A percentile compares a stretch with the other conserved stretches of the same genome.
Conservation (phyloP, 129 eudicot genomes). For the Pulicaria dysenterica region DNA sequence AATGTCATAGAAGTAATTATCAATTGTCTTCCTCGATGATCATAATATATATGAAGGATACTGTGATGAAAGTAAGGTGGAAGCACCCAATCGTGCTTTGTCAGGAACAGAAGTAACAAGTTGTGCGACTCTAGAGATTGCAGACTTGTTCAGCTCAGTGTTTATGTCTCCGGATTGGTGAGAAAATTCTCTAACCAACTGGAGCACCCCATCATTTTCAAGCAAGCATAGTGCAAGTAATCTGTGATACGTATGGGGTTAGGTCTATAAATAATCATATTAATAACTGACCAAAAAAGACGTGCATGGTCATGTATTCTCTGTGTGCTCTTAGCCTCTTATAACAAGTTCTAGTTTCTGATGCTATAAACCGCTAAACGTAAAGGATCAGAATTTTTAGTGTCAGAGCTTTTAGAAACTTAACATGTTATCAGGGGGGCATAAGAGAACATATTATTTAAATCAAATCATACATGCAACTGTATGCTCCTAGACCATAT, state of each 20-base stretch:
- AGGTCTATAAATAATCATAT: not conserved
- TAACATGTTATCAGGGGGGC: too few species aligned
- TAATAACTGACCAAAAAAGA: not conserved
- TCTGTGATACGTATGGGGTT: slow-evolving; percentile 39
- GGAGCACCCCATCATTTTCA: slow-evolving; percentile 68
- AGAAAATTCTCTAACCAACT: slow-evolving; percentile 56
- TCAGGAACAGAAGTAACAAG: slow-evolving; percentile 89
- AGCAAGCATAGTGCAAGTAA: slow-evolving; percentile 75
- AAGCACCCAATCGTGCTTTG: slow-evolving; percentile 71
- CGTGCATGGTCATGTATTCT: not conserved
- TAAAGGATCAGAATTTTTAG: too few species aligned
- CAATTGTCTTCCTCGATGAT: slow-evolving; percentile 12
- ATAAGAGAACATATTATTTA: too few species aligned
- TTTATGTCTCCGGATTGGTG: slow-evolving; percentile 39
- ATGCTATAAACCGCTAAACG: not conserved
- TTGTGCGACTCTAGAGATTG: slow-evolving; percentile 60
- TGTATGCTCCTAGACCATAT: not conserved
- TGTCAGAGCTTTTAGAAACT: not conserved
- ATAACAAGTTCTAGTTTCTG: slow-evolving; percentile 8
- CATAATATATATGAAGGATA: slow-evolving; percentile 52
- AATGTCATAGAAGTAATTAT: not conserved
- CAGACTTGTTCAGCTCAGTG: slow-evolving; percentile 43
- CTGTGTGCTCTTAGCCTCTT: not conserved
- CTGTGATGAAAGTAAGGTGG: slow-evolving; percentile 77
- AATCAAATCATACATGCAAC: too few species aligned